These are phyloP conservation scores for Tulasnella sp. DNA, from an alignment of 768 basidiomycete genomes.

Conservation along the genomic window DNA sequence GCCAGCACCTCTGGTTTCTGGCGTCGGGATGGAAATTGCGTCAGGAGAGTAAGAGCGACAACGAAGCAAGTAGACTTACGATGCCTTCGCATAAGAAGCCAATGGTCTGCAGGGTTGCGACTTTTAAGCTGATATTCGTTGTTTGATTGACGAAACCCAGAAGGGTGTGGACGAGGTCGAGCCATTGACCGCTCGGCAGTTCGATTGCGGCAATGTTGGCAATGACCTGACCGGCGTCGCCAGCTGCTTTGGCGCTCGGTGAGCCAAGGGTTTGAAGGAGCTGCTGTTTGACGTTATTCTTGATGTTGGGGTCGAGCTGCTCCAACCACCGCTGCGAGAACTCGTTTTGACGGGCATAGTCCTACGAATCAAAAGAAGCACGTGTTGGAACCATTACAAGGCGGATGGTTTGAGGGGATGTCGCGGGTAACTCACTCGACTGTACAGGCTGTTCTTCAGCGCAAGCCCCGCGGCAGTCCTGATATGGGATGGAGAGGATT, in stretches of 20 bases:
- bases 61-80: constrained; percentile 52
- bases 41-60: constrained; percentile 22
- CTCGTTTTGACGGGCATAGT: constrained; percentile 66
- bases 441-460: constrained; percentile 90
- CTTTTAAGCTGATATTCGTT: constrained; percentile 66
- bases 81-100: constrained; percentile 97
- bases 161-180: constrained; percentile 80
- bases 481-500: constrained; percentile 63
- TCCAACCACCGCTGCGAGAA: constrained; percentile 77
- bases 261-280: constrained; percentile 80
- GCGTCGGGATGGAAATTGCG: constrained; percentile 22
- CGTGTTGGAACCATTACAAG: neutral
- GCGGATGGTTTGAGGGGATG: constrained; percentile 24
- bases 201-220: constrained; percentile 93
- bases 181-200: constrained; percentile 83
- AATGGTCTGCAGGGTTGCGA: constrained; percentile 89
- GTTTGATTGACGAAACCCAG: constrained; percentile 81
- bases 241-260: constrained; percentile 63
- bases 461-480: constrained; percentile 96
- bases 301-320: constrained; percentile 57
- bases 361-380: constrained; percentile 48
- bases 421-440: constrained; percentile 62
- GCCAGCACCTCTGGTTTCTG: constrained; percentile 92
- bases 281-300: constrained; percentile 82
- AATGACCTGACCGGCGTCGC: constrained; percentile 89